Evolutionary conservation across 148 eudicot genomes (phyloP).

Genomic region (Amaranthus cruentus): DNA sequence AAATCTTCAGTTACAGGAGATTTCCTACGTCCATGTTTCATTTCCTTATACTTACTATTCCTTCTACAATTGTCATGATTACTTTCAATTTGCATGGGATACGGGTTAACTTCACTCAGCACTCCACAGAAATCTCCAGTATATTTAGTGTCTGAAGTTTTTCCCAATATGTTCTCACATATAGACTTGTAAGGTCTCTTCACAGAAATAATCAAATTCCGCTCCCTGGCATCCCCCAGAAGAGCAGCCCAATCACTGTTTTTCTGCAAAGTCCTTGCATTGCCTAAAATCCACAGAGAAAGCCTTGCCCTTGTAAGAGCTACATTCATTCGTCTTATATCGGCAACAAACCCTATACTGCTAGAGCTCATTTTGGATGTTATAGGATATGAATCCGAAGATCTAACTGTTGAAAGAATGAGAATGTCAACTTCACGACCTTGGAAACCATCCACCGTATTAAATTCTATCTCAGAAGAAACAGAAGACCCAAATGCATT

Average conservation of each 20-base stretch:
- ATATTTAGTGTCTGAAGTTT: conserved; percentile 25
- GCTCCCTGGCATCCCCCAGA: conserved; percentile 63
- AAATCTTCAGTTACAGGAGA: conserved; percentile 15
- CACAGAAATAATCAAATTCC: conserved; percentile 59
- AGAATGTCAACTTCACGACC: conserved; percentile 97
- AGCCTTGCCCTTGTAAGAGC: conserved; percentile 91
- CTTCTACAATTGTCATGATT: conserved; percentile 27
- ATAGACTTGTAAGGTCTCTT: conserved; percentile 60
- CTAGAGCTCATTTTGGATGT: conserved; percentile 35
- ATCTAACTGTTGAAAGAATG: conserved; percentile 88
- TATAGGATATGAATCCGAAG: conserved; percentile 42
- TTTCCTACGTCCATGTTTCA: conserved; percentile 24
- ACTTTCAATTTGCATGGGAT: conserved; percentile 24
- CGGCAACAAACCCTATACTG: conserved; percentile 93
- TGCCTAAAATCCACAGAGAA: conserved; percentile 93
- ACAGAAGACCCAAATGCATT: conserved; percentile 80
- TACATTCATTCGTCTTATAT: conserved; percentile 98
- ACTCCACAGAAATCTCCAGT: conserved; percentile 25
- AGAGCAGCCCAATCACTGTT: conserved; percentile 93
- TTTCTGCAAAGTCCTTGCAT: conserved; percentile 67
- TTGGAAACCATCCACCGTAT: conserved; percentile 98
- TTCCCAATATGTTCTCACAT: conserved; percentile 33
- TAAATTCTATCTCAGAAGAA: conserved; percentile 82
- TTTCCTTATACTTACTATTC: conserved; percentile 30
- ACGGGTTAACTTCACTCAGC: conserved; percentile 28